These are phyloP conservation scores for Phalaenopsis equestris DNA, from an alignment of 106 monocot species.

Conservation along the genomic window DNA sequence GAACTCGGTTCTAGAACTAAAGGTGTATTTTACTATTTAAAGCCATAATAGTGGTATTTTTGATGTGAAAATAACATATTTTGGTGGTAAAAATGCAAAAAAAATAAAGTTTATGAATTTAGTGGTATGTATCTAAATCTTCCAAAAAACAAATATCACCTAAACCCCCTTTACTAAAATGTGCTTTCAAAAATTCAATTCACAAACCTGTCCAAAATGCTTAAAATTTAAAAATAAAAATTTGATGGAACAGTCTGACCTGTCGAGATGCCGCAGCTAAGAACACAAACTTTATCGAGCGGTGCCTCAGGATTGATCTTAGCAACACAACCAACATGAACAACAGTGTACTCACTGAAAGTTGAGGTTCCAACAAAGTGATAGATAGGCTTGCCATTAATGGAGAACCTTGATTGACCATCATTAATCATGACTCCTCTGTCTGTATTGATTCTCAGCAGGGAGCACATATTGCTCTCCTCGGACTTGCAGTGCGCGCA, in stretches of 20 bases:
- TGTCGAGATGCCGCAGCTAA: conserved; percentile 67
- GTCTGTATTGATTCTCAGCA: conserved; percentile 52
- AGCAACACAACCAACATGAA: conserved; percentile 47
- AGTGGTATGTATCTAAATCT: too few species aligned
- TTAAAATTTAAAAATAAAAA: too few species aligned
- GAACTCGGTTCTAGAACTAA: too few species aligned
- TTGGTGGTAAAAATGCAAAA: too few species aligned
- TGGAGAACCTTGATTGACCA: conserved; percentile 47
- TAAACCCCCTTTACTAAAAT: too few species aligned
- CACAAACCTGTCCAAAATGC: not conserved
- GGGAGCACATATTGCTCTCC: conserved; percentile 64
- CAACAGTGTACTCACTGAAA: conserved; percentile 66
- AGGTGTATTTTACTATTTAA: too few species aligned
- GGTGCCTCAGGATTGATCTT: conserved; percentile 65
- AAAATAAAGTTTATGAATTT: too few species aligned
- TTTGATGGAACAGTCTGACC: conserved; percentile 17
- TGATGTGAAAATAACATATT: too few species aligned
- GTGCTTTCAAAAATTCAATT: too few species aligned
- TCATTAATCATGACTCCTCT: conserved; percentile 56
- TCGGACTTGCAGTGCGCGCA: conserved; percentile 47
- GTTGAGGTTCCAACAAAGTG: conserved; percentile 66
- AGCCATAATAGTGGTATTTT: too few species aligned
- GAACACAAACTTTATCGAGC: conserved; percentile 60
- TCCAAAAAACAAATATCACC: too few species aligned
- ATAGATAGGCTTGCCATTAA: conserved; percentile 56